Percentiles rank a stretch among this genome's conserved stretches.
phyloP scores from a whole-genome alignment of 192 early-diverging fungal genomes.

The Entomortierella lignicola region DNA sequence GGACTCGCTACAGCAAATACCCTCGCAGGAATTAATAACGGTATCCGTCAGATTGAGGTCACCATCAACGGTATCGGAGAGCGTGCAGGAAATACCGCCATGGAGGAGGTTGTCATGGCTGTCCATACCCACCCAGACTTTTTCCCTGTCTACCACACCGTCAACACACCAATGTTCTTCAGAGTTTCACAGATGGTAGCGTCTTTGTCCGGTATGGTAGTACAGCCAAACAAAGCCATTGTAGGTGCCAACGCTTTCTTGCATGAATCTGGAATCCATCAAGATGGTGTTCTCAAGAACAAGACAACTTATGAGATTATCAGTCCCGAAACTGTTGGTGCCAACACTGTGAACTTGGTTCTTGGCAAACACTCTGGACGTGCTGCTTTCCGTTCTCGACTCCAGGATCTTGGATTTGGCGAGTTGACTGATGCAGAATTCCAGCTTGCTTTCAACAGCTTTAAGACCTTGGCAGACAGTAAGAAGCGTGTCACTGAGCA shows the following conservation, averaged over 20 bases:
- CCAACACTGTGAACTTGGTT: constrained; percentile 85
- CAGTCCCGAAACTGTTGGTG: constrained; percentile 90
- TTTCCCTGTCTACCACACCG: constrained; percentile 91
- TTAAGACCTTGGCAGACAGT: constrained; percentile 95
- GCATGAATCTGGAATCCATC: constrained; percentile 98
- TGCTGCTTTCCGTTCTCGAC: constrained; percentile 87
- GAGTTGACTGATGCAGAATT: constrained; percentile 70
- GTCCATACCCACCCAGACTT: constrained; percentile 90
- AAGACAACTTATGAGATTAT: constrained; percentile 98
- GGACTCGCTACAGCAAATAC: constrained; percentile 98
- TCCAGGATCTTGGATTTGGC: constrained; percentile 80
- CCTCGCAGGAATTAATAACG: constrained; percentile 88
- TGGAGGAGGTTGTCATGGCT: constrained; percentile 97
- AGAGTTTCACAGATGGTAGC: constrained; percentile 91
- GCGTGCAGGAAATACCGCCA: constrained; percentile 96
- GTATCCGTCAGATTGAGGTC: constrained; percentile 96
- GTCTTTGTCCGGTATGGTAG: constrained; percentile 91
- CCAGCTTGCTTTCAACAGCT: constrained; percentile 85
- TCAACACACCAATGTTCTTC: constrained; percentile 91
- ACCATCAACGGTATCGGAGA: constrained; percentile 99
- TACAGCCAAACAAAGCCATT: constrained; percentile 98
- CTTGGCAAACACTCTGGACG: constrained; percentile 98
- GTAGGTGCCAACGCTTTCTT: constrained; percentile 97
- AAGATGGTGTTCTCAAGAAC: constrained; percentile 98
- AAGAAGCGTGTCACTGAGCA: constrained; percentile 90